A percentile compares a stretch with the other conserved stretches of the same genome.
Conservation (phyloP, 805 yeast species). For the Groenewaldozyma salmanticensis region DNA sequence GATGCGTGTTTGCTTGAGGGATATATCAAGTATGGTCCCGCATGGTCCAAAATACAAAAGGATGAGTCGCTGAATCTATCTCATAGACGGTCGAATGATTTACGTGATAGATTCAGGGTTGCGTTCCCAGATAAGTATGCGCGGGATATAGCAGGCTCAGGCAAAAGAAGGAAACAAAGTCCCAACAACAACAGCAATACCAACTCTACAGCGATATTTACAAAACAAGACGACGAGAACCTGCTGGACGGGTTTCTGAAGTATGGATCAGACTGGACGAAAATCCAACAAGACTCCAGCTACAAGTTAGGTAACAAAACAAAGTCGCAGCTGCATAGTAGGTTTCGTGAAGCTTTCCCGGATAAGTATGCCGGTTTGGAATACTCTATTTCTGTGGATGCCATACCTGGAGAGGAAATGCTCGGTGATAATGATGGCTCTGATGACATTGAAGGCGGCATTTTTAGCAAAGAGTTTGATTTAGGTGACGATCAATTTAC, state of each 20-base stretch:
- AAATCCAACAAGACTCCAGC: conserved; percentile 33
- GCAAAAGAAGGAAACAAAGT: not conserved
- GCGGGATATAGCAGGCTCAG: conserved; percentile 37
- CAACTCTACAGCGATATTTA: too few relatives aligned
- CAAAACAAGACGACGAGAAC: conserved; percentile 34
- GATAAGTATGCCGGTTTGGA: conserved; percentile 33
- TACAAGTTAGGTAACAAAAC: conserved; percentile 31
- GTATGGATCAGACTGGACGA: conserved; percentile 39
- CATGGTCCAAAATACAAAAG: conserved; percentile 37
- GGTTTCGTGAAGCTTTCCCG: conserved; percentile 37
- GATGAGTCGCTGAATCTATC: conserved; percentile 29
- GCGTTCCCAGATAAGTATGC: conserved; percentile 36
- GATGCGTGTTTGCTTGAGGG: conserved; percentile 34
- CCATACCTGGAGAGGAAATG: too few relatives aligned
- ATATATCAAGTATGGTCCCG: conserved; percentile 34
- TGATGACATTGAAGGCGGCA: too few relatives aligned
- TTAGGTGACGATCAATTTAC: too few relatives aligned
- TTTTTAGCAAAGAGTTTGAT: too few relatives aligned
- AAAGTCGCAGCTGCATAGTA: conserved; percentile 35
- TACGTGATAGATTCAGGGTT: conserved; percentile 36
- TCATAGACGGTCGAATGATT: conserved; percentile 34
- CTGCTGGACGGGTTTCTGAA: conserved; percentile 32
- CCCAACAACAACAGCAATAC: conserved; percentile 2
- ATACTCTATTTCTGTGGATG: too few relatives aligned
- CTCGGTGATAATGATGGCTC: too few relatives aligned